Conservation (phyloP, 331 rosid genomes). For the Rosa hybrid region DNA sequence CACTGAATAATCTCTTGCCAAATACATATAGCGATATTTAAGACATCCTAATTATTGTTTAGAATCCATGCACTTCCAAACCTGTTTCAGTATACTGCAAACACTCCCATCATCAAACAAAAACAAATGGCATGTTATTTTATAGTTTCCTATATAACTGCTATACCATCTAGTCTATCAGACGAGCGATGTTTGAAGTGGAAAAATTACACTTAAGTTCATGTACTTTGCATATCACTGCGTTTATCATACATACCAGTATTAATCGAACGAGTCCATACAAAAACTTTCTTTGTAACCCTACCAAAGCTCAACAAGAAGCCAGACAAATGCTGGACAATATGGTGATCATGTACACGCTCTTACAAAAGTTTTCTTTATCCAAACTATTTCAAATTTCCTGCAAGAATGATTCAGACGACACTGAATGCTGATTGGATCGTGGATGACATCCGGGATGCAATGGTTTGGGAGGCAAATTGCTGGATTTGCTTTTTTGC, state of each 20-base stretch:
- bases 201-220: neutral
- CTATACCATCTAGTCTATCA: neutral
- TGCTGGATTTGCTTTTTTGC: constrained; percentile 97
- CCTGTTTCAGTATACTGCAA: neutral
- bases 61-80: neutral
- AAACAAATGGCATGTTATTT: neutral
- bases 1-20: too few relatives aligned
- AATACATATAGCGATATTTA: too few relatives aligned
- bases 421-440: constrained; percentile 81
- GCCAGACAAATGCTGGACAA: constrained; percentile 31
- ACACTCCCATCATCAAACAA: neutral
- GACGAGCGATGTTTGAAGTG: neutral
- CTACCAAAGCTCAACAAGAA: constrained; percentile 33
- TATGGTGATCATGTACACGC: constrained; percentile 56
- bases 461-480: constrained; percentile 83
- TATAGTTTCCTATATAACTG: neutral
- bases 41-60: too few relatives aligned
- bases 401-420: constrained; percentile 46
- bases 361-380: constrained; percentile 33
- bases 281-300: constrained; percentile 42
- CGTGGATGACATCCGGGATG: constrained; percentile 75
- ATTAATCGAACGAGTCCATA: constrained; percentile 17
- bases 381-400: constrained; percentile 29
- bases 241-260: constrained; percentile 28
- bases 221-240: constrained; percentile 27